Evolutionary conservation across 2,329 filamentous ascomycete species (phyloP).

Genomic region (Neofusicoccum sp.): DNA sequence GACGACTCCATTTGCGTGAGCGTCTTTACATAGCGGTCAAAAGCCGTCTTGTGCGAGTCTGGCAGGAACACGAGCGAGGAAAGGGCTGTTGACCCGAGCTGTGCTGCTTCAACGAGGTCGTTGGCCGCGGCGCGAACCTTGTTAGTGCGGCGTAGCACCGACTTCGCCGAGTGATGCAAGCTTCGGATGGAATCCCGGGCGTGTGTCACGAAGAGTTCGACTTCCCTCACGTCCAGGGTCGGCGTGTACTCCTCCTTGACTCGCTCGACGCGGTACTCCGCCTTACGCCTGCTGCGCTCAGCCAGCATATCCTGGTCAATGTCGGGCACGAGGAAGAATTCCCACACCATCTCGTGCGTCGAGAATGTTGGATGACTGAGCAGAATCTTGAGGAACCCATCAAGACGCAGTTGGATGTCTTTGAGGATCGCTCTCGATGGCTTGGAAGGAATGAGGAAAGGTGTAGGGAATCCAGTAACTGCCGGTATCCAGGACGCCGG

Average conservation of each 20-base stretch:
- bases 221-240: conserved; percentile 74
- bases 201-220: conserved; percentile 89
- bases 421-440: conserved; percentile 83
- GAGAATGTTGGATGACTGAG: conserved; percentile 88
- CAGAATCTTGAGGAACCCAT: conserved; percentile 84
- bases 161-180: conserved; percentile 79
- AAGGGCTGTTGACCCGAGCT: conserved; percentile 51
- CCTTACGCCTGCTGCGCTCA: conserved; percentile 82
- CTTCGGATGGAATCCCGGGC: conserved; percentile 85
- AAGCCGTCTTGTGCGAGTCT: conserved; percentile 62
- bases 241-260: conserved; percentile 88
- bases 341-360: conserved; percentile 97
- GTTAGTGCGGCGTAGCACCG: conserved; percentile 76
- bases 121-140: conserved; percentile 61
- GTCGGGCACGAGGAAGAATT: conserved; percentile 96
- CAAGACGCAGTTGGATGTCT: conserved; percentile 81
- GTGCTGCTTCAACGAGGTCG: conserved; percentile 69
- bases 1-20: conserved; percentile 68
- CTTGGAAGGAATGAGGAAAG: conserved; percentile 89
- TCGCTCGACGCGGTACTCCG: conserved; percentile 76
- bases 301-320: conserved; percentile 87
- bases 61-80: conserved; percentile 67
- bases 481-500: conserved; percentile 93
- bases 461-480: conserved; percentile 73
- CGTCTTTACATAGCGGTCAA: conserved; percentile 68